Percentiles rank a stretch among this genome's conserved stretches.
Conservation (phyloP, 1,284 basidiomycete species). For the Chondrostereum purpureum region DNA sequence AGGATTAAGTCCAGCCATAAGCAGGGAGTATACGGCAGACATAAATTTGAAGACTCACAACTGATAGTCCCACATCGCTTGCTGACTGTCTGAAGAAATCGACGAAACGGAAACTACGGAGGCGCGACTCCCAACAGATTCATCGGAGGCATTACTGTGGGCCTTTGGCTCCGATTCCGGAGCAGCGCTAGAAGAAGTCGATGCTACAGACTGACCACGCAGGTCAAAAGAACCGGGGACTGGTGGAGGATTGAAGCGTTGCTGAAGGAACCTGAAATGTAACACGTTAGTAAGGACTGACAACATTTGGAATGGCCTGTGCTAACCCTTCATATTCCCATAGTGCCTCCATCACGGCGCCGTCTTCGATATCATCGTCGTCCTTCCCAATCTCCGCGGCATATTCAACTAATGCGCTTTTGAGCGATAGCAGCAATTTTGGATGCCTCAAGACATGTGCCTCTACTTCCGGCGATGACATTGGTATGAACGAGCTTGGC, state of each 20-base stretch:
- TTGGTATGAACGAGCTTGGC: constrained; percentile 30
- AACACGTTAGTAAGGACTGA: constrained; percentile 4
- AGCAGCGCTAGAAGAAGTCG: too few species aligned
- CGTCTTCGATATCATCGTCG: constrained; percentile 23
- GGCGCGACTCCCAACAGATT: constrained; percentile 12
- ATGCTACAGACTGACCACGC: constrained; percentile 1
- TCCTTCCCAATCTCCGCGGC: constrained; percentile 26
- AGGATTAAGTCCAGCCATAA: neutral
- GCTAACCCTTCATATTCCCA: constrained; percentile 32
- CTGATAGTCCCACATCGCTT: constrained; percentile 31
- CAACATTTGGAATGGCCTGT: neutral
- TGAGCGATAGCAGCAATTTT: constrained; percentile 26
- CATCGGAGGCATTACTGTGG: too few species aligned
- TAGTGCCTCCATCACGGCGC: constrained; percentile 28
- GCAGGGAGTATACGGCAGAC: neutral
- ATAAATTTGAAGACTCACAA: constrained; percentile 19
- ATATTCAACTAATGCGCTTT: constrained; percentile 26
- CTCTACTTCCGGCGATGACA: constrained; percentile 25
- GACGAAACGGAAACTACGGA: constrained; percentile 17
- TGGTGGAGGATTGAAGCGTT: constrained; percentile 25
- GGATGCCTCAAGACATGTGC: constrained; percentile 29
- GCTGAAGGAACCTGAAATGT: constrained; percentile 26
- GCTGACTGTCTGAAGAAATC: constrained; percentile 24
- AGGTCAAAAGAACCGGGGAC: constrained; percentile 10
- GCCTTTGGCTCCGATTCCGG: too few species aligned